A percentile compares a stretch with the other conserved stretches of the same genome.
Evolutionary conservation across 176 grass and related monocot species (phyloP).

Genomic region (Carex scoparia): DNA sequence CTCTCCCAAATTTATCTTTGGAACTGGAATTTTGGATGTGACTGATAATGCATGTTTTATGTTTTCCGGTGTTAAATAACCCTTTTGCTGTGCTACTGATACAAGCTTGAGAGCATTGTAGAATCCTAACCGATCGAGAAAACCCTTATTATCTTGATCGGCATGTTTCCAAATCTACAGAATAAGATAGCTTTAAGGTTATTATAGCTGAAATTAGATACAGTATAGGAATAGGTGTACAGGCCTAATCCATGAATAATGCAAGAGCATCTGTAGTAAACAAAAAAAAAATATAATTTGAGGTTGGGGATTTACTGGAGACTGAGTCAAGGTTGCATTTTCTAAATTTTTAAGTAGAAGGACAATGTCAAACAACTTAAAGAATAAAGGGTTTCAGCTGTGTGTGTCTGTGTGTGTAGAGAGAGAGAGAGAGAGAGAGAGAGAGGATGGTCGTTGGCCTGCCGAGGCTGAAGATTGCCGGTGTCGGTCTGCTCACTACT

Average conservation of each 20-base stretch:
- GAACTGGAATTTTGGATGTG: constrained; percentile 22
- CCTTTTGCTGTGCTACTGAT: constrained; percentile 13
- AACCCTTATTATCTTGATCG: constrained; percentile 14
- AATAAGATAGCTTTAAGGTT: neutral
- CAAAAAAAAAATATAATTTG: neutral
- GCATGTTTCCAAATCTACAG: constrained; percentile 21
- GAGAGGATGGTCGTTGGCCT: too few relatives aligned
- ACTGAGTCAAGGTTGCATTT: neutral
- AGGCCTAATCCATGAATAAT: neutral
- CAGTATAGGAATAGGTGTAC: neutral
- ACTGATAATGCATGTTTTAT: constrained; percentile 19
- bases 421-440: too few relatives aligned
- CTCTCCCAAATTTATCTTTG: neutral
- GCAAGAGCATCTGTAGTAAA: neutral
- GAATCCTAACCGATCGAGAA: constrained; percentile 14
- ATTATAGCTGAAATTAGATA: neutral
- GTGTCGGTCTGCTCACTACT: too few relatives aligned
- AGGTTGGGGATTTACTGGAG: neutral
- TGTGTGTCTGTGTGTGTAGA: too few relatives aligned
- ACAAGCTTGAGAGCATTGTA: constrained; percentile 27
- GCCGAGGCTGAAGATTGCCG: too few relatives aligned
- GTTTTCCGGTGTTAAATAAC: neutral
- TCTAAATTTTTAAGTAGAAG: neutral
- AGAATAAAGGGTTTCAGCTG: neutral
- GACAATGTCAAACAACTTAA: neutral